A percentile compares a stretch with the other conserved stretches of the same genome.
These are phyloP conservation scores for Bremia lactucae DNA, from an alignment of 352 stramenopile genomes.

Conservation along the genomic window DNA sequence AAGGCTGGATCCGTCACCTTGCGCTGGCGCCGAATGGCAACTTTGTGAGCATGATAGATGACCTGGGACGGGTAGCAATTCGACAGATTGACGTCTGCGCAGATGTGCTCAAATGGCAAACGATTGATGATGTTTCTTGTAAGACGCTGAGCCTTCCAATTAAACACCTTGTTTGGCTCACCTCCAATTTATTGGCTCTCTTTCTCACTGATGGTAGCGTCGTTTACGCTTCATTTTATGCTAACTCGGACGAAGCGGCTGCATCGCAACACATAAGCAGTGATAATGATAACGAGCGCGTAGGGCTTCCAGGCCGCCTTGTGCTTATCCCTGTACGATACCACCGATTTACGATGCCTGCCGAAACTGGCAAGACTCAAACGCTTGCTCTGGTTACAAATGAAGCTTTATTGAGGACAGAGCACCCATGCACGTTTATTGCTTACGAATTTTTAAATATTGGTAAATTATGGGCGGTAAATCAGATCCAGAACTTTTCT, in stretches of 20 bases:
- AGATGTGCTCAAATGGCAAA: conserved; percentile 46
- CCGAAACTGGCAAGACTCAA: not conserved
- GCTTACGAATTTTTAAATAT: conserved; percentile 13
- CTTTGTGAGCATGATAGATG: conserved; percentile 48
- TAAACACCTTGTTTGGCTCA: conserved; percentile 18
- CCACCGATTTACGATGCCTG: conserved; percentile 3
- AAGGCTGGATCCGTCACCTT: conserved; percentile 31
- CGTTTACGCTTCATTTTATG: conserved; percentile 11
- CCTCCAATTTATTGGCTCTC: conserved; percentile 15
- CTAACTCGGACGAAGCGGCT: conserved; percentile 5
- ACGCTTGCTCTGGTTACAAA: conserved; percentile 6
- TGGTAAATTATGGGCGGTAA: conserved; percentile 7
- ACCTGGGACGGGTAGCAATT: conserved; percentile 30
- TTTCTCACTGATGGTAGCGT: conserved; percentile 11
- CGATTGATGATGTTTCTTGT: conserved; percentile 7
- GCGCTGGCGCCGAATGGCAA: conserved; percentile 35
- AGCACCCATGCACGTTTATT: conserved; percentile 1
- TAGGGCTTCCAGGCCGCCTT: conserved; percentile 4
- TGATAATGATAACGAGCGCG: conserved; percentile 9
- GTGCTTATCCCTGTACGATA: conserved; percentile 3
- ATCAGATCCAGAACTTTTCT: conserved; percentile 11
- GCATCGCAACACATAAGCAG: not conserved
- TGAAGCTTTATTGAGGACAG: not conserved
- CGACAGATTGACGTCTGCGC: conserved; percentile 55
- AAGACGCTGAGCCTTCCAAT: not conserved